Conservation (phyloP, 2,329 filamentous ascomycete species). For the Chaetomium sp. region DNA sequence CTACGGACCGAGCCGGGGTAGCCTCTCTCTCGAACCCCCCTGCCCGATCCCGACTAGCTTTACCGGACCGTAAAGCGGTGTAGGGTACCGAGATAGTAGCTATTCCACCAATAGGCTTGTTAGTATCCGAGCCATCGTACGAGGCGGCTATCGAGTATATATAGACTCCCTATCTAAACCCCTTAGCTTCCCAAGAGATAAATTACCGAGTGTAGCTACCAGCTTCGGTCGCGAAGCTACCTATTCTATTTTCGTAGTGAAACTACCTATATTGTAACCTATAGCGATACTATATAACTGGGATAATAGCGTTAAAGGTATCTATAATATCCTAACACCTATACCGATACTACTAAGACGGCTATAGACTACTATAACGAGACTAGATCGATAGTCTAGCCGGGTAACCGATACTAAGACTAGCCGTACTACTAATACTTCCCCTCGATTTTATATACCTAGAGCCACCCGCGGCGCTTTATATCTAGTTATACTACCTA, state of each 20-base stretch:
- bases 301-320: conserved; percentile 16
- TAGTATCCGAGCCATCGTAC: no score
- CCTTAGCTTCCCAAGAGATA: no score
- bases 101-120: no score
- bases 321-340: conserved; percentile 7
- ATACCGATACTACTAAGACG: conserved; percentile 12
- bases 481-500: conserved; percentile 21
- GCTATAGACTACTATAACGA: conserved; percentile 10
- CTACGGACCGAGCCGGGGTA: no score
- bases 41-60: no score
- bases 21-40: no score
- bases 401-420: no score
- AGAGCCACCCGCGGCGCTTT: conserved; percentile 11
- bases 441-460: conserved; percentile 14
- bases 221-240: conserved; percentile 24
- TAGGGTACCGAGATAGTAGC: no score
- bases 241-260: conserved; percentile 26
- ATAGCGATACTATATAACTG: conserved; percentile 10
- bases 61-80: no score
- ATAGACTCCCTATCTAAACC: no score
- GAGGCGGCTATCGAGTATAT: no score
- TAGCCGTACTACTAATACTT: conserved; percentile 4
- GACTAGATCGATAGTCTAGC: conserved; percentile 3
- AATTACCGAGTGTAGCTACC: no score
- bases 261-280: conserved; percentile 16